Evolutionary conservation across 208 protist species (phyloP), one percentile per base, ranked within the genome.

Genomic region (Phytomonas serpens): DNA sequence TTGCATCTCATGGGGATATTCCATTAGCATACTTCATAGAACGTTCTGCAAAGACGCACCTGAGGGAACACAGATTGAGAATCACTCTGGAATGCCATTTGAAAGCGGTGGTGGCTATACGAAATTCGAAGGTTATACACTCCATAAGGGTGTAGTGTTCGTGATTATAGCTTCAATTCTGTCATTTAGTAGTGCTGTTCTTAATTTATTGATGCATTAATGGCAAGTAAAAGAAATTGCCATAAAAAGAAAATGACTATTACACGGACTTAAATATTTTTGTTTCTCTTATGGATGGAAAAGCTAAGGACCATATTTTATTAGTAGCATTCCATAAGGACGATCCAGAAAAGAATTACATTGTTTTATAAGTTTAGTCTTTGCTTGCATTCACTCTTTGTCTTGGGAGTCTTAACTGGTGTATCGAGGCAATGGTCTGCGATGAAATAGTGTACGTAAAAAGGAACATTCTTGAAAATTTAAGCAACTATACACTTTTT

Each of bases 111-210:
- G 81, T 37, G 84, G 82, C 30, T n/a, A 67, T 29, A 83, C 81
- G 13, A 65, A 73, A 61, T 89, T 88, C 68, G 27, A 67, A 0
- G 77, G 77, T 67, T 92, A 89, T 68, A 76, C 80, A 11, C 74
- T 89, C 29, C 72, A 78, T 36, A 82, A 89, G 69, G 81, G 84
- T 38, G 67, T 92, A 16, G 71, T 79, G 30, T 69, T 88, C 14
- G 34, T 70, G 27, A 88, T 87, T 52, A 40, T 90, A 19, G 81
- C 68, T 80, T 61, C 32, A 64, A 13, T 64, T 64, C 32, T 64
- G 11, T 13, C 61, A 13, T 13, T 64, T 36, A 64, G 4, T 4
- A 37, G 31, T 37, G 61, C 4, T 4, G 4, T 64, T 64, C 11
- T 64, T 13, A 40, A 40, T 40, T 40, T 40, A 4, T 40, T 40